These are phyloP conservation scores for Ammopiptanthus mongolicus DNA, from an alignment of 306 rosid genomes.

Conservation along the genomic window DNA sequence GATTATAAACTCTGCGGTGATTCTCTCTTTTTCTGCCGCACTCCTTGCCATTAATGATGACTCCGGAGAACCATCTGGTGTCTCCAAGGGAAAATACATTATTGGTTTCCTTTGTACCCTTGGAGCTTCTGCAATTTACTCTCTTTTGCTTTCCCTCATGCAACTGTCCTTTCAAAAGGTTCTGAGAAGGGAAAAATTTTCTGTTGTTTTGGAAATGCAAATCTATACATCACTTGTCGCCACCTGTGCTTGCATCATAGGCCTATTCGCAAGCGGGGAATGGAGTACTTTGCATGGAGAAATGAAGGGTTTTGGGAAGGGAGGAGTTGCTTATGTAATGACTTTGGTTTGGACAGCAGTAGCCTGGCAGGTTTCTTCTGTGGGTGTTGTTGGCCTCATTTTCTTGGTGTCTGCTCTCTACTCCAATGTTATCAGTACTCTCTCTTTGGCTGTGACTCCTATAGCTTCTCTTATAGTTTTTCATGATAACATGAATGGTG, in stretches of 20 bases:
- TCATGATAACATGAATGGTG: conserved; percentile 82
- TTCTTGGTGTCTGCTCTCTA: conserved; percentile 81
- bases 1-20: conserved; percentile 62
- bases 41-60: conserved; percentile 80
- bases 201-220: conserved; percentile 90
- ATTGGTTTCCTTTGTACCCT: conserved; percentile 71
- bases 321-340: conserved; percentile 59
- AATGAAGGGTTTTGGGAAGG: conserved; percentile 52
- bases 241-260: conserved; percentile 51
- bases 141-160: conserved; percentile 83
- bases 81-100: conserved; percentile 37
- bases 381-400: conserved; percentile 85
- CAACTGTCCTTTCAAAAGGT: conserved; percentile 78
- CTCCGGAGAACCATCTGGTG: conserved; percentile 38
- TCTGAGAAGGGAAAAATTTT: conserved; percentile 71
- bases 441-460: conserved; percentile 84
- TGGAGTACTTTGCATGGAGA: conserved; percentile 70
- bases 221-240: conserved; percentile 77
- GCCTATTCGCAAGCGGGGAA: conserved; percentile 78
- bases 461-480: conserved; percentile 70
- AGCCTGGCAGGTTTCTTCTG: conserved; percentile 88
- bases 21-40: conserved; percentile 64
- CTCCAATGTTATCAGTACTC: conserved; percentile 87
- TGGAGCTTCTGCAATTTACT: conserved; percentile 79
- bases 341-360: conserved; percentile 74